Evolutionary conservation across 2,329 filamentous ascomycete species (phyloP).

Genomic region (Leptographium galeiforme): DNA sequence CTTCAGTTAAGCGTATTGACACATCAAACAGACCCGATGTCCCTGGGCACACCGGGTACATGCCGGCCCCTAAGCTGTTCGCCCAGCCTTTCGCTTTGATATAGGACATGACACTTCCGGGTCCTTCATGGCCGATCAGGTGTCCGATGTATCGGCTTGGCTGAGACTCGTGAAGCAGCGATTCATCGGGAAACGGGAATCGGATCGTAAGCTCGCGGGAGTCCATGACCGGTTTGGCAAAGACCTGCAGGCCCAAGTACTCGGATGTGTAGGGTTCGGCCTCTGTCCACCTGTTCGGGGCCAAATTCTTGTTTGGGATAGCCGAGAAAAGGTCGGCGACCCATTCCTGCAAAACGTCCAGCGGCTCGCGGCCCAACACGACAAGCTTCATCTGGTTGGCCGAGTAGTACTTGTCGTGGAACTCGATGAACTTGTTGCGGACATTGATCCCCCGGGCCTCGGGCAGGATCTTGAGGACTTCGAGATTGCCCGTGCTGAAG

Average conservation of each 20-base stretch:
- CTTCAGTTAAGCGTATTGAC: conserved; percentile 67
- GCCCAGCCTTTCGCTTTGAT: conserved; percentile 86
- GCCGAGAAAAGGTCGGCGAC: conserved; percentile 69
- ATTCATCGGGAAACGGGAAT: conserved; percentile 79
- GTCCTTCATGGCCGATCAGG: conserved; percentile 82
- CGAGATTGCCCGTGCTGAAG: conserved; percentile 81
- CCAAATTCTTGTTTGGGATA: conserved; percentile 69
- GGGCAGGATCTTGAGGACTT: conserved; percentile 72
- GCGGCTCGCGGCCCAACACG: conserved; percentile 64
- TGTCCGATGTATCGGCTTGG: conserved; percentile 80
- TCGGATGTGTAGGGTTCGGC: conserved; percentile 35
- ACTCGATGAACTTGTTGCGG: conserved; percentile 81
- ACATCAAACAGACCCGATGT: conserved; percentile 65
- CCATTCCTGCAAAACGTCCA: conserved; percentile 77
- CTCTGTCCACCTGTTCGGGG: conserved; percentile 41
- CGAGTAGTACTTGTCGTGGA: conserved; percentile 80
- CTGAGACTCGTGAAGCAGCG: conserved; percentile 63
- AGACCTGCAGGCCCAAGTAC: conserved; percentile 54
- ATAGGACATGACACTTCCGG: conserved; percentile 81
- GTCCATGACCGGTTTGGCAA: conserved; percentile 87
- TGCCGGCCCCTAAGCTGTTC: conserved; percentile 67
- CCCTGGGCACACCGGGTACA: conserved; percentile 64
- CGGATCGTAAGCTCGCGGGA: conserved; percentile 64
- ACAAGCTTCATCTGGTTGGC: conserved; percentile 90
- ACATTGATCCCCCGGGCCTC: conserved; percentile 71